Conservation (phyloP, 805 yeast species). For the Schizosaccharomyces lindneri region DNA sequence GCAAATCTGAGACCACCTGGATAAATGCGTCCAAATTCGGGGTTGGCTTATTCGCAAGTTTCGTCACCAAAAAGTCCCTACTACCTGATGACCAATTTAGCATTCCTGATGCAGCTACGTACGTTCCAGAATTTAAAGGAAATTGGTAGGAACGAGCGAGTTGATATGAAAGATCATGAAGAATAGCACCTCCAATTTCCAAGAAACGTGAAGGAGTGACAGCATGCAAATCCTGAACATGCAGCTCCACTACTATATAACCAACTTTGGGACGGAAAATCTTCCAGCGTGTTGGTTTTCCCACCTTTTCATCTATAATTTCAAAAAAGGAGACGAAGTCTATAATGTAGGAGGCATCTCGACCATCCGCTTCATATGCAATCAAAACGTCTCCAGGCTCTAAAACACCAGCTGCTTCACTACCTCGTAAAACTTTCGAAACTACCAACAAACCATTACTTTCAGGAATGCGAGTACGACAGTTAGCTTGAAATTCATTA, state of each 20-base stretch:
- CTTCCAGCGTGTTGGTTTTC: conserved; percentile 27
- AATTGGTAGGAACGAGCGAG: conserved; percentile 41
- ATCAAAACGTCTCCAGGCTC: conserved; percentile 71
- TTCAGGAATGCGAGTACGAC: conserved; percentile 45
- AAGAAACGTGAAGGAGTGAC: conserved; percentile 67
- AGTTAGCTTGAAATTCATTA: conserved; percentile 40
- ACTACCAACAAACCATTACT: conserved; percentile 66
- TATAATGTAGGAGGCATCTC: conserved; percentile 10
- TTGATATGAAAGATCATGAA: conserved; percentile 69
- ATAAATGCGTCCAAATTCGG: conserved; percentile 50
- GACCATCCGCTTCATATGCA: conserved; percentile 24
- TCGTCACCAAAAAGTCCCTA: conserved; percentile 37
- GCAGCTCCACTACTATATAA: conserved; percentile 20
- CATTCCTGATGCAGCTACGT: conserved; percentile 45
- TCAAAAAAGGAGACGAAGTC: conserved; percentile 53
- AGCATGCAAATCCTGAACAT: conserved; percentile 50
- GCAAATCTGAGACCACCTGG: conserved; percentile 50
- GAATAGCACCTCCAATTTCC: conserved; percentile 65
- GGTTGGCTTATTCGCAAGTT: conserved; percentile 45
- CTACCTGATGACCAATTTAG: conserved; percentile 68
- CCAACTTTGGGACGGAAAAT: conserved; percentile 56
- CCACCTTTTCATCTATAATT: conserved; percentile 49
- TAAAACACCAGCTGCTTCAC: conserved; percentile 51
- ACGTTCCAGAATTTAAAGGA: conserved; percentile 8
- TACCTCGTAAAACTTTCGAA: conserved; percentile 54